Base-by-base conservation (phyloP, 1,284 basidiomycete genomes). In the Cryptococcus sp. region DNA sequence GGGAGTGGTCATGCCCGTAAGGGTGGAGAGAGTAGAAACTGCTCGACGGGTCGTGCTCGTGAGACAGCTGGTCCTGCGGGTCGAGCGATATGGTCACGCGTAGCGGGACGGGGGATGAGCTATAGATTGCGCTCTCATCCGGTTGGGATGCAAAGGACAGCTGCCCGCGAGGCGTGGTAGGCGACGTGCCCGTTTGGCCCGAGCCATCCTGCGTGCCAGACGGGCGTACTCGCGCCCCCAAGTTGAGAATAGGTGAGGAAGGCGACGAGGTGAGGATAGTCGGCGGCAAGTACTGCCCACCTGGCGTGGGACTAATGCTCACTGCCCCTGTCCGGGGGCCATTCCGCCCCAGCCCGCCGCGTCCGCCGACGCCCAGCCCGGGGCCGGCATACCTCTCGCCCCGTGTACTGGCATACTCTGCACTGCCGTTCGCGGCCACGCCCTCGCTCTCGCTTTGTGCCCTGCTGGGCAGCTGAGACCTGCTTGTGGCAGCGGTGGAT, bases 401-500 rank as follows among this genome's bases (percentile, higher is more conserved):
- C 21, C 18, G 42, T 11, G 38, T 38, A 46, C 40, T 33, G 28
- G 16, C 50, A 39, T 37, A 28, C n/a, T 39, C 37, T 12, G 21
- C 38, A 33, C 39, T 43, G 49, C 51, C n/a, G 16, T 46, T 28
- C 18, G 46, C 39, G 28, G 18, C 28, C 38, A 53, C 51, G 36
- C 35, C 50, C 35, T 60, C 59, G 20, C 40, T 57, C 45, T 50
- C 51, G 37, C 48, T 46, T 11, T 37, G 48, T 18, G 53, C 47
- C 18, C 51, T 36, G 36, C 53, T 55, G 8, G 66, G 60, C 1
- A 70, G 50, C 44, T 71, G 66, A 2, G 63, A 64, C 7, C 59
- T 59, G 5, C 61, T 60, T 1, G 75, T 73, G 4, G 75, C 72
- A 11, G 73, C 73, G 15, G 75, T 77, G 9, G 71, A 60, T 0